phyloP scores from a whole-genome alignment of 2,329 filamentous ascomycete genomes.

The Aspergillus unguis region DNA sequence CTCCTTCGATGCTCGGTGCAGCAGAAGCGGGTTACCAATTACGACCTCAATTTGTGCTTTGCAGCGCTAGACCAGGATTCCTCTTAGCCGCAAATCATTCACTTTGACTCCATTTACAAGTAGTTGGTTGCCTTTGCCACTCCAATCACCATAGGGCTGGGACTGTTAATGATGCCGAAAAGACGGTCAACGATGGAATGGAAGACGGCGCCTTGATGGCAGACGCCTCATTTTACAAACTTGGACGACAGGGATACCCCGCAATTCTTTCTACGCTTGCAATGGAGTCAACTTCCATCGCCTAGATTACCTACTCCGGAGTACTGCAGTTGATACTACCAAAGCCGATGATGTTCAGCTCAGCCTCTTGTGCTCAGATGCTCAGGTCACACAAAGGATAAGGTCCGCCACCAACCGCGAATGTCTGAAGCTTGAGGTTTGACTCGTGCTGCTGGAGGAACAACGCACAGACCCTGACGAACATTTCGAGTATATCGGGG shows the following conservation, averaged over 20 bases:
- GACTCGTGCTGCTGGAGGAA: background rate
- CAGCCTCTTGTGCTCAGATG: slow-evolving; percentile 5
- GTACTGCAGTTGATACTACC: background rate
- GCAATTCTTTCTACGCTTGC: background rate
- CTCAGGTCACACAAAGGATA: slow-evolving; percentile 5
- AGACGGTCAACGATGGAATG: background rate
- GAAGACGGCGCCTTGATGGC: background rate
- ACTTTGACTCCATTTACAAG: slow-evolving; percentile 1
- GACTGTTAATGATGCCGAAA: slow-evolving; percentile 4
- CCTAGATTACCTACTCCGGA: no score
- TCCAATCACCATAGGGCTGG: slow-evolving; percentile 11
- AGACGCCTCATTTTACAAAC: no score
- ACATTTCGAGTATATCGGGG: background rate
- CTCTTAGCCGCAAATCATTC: slow-evolving; percentile 13
- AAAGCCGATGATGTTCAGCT: slow-evolving; percentile 4
- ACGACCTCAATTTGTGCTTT: background rate
- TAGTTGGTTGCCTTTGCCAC: slow-evolving; percentile 5
- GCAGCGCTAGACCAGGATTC: slow-evolving; percentile 3
- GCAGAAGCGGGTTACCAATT: slow-evolving; percentile 5
- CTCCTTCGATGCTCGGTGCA: slow-evolving; percentile 3
- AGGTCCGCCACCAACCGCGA: slow-evolving; percentile 4
- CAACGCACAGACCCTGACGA: background rate
- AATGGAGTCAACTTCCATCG: no score
- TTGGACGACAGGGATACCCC: slow-evolving; percentile 5
- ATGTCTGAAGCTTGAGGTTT: slow-evolving; percentile 1